Evolutionary conservation across 139 green algal species (phyloP).

Genomic region (Tetradesmus obliquus): DNA sequence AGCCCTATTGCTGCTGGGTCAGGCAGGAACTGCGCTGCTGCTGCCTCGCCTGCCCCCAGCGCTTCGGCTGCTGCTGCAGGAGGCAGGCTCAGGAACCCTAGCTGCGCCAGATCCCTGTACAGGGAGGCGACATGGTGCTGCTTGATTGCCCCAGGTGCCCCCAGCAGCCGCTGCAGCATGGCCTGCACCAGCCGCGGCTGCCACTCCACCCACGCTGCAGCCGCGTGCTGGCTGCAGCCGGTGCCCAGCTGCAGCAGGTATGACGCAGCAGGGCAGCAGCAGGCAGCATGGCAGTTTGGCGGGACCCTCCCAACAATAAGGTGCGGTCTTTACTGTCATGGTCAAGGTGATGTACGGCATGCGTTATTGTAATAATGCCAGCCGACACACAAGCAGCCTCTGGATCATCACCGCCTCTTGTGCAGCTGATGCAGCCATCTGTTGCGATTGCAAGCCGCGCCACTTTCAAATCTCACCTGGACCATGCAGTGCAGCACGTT

Average conservation of each 20-base stretch:
- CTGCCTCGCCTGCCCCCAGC: background rate
- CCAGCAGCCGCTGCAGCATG: background rate
- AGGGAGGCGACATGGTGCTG: slow-evolving; percentile 33
- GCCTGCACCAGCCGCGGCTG: slow-evolving; percentile 22
- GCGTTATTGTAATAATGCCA: too few relatives aligned
- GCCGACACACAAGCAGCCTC: too few relatives aligned
- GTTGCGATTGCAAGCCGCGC: too few relatives aligned
- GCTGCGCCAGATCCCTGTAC: background rate
- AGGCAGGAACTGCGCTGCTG: background rate
- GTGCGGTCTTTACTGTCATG: too few relatives aligned
- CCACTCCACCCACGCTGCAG: slow-evolving; percentile 13
- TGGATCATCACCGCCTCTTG: too few relatives aligned
- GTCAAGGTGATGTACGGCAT: too few relatives aligned
- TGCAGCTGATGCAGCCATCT: too few relatives aligned
- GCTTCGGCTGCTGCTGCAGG: background rate
- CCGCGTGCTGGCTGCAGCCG: background rate
- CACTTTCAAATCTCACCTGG: slow-evolving; percentile 12
- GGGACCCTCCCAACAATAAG: too few relatives aligned
- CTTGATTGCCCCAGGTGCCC: background rate
- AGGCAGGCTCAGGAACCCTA: background rate
- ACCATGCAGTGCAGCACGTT: slow-evolving; percentile 27
- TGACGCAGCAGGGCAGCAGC: background rate
- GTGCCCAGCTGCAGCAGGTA: background rate
- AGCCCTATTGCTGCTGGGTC: background rate
- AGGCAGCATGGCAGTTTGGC: background rate